These are phyloP conservation scores for Hymenoscyphus albidus DNA, from an alignment of 2,329 filamentous ascomycete species.

Conservation along the genomic window DNA sequence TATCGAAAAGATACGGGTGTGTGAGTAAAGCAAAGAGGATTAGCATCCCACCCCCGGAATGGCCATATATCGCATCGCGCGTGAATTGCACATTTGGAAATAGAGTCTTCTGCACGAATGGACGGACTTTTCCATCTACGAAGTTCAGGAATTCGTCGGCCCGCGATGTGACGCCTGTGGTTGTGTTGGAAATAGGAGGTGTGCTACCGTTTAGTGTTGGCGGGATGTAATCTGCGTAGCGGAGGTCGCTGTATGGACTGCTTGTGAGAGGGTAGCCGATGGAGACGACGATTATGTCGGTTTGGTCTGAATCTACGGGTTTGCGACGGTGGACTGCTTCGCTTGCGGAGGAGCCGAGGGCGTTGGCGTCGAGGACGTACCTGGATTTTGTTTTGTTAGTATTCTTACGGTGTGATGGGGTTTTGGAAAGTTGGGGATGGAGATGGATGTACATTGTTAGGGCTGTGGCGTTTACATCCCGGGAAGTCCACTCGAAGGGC, in stretches of 20 bases:
- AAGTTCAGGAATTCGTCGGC: background rate
- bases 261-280: constrained; percentile 1
- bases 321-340: background rate
- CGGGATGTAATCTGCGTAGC: background rate
- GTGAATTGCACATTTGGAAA: background rate
- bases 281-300: background rate
- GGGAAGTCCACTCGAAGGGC: constrained; percentile 3
- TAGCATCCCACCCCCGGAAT: background rate
- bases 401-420: too few relatives aligned
- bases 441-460: background rate
- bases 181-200: background rate
- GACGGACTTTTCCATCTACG: background rate
- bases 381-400: background rate
- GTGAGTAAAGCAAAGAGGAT: background rate
- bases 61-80: constrained; percentile 3
- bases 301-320: background rate
- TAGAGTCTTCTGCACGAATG: background rate
- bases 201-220: background rate
- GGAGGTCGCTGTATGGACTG: background rate
- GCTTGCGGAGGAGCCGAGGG: background rate
- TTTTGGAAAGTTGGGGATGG: background rate
- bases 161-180: background rate
- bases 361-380: constrained; percentile 4
- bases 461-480: background rate
- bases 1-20: background rate